phyloP scores from a whole-genome alignment of 2,329 filamentous ascomycete species.

The Talaromyces sp. region DNA sequence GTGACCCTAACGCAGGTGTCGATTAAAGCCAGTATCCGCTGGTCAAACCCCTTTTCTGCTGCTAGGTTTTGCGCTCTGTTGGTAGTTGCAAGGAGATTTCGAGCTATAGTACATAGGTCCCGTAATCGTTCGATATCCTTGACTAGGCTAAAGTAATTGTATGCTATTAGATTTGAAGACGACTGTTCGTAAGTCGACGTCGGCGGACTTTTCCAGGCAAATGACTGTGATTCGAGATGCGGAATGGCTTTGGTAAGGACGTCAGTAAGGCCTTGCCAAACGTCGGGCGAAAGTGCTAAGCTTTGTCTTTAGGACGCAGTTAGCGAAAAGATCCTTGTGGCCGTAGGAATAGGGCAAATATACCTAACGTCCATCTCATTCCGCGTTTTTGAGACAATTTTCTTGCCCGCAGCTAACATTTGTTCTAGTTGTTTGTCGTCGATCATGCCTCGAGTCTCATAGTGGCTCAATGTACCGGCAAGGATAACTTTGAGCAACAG shows the following conservation, averaged over 20 bases:
- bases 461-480: slow-evolving; percentile 51
- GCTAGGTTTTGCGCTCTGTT: slow-evolving; percentile 60
- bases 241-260: slow-evolving; percentile 57
- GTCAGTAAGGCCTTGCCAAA: slow-evolving; percentile 57
- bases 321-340: not conserved
- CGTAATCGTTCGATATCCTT: slow-evolving; percentile 60
- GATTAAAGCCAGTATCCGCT: slow-evolving; percentile 56
- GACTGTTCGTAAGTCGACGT: slow-evolving; percentile 54
- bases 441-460: slow-evolving; percentile 56
- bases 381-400: slow-evolving; percentile 55
- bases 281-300: slow-evolving; percentile 51
- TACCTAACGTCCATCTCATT: slow-evolving; percentile 52
- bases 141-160: slow-evolving; percentile 54
- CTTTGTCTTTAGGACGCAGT: slow-evolving; percentile 41
- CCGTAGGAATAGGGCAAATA: slow-evolving; percentile 10
- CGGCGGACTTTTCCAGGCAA: slow-evolving; percentile 55
- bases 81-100: slow-evolving; percentile 58
- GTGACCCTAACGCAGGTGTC: slow-evolving; percentile 62
- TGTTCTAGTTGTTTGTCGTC: slow-evolving; percentile 54
- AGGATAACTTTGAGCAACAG: slow-evolving; percentile 46
- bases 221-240: slow-evolving; percentile 57
- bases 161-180: slow-evolving; percentile 57
- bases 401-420: slow-evolving; percentile 56
- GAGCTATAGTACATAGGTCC: slow-evolving; percentile 56
- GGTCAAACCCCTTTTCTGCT: slow-evolving; percentile 55